Evolutionary conservation across 805 yeast species (phyloP).

Genomic region (Candida succiphila): DNA sequence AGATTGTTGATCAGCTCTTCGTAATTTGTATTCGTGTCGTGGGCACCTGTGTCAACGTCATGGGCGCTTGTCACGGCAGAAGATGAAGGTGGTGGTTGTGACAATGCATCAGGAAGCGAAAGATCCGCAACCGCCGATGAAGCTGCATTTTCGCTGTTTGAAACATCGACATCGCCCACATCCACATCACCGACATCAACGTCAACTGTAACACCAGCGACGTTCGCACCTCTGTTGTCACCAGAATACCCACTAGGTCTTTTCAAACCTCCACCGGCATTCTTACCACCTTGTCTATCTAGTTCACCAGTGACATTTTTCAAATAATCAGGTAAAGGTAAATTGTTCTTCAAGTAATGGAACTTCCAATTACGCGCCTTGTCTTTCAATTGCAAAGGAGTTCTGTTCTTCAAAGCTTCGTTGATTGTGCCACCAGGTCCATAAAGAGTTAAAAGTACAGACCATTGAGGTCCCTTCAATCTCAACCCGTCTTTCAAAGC

Average conservation of each 20-base stretch:
- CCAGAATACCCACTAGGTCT: conserved; percentile 12
- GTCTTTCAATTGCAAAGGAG: conserved; percentile 88
- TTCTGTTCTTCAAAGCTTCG: conserved; percentile 78
- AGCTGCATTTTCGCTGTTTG: neutral
- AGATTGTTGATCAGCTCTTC: conserved; percentile 15
- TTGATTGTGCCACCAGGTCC: conserved; percentile 89
- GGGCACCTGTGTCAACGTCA: neutral
- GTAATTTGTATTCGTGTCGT: conserved; percentile 6
- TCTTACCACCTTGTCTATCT: conserved; percentile 4
- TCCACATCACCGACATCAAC: neutral
- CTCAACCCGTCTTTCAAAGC: conserved; percentile 77
- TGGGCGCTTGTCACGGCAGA: neutral
- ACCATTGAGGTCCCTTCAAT: conserved; percentile 87
- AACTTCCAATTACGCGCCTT: conserved; percentile 95
- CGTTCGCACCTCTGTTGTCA: neutral
- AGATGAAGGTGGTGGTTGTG: neutral
- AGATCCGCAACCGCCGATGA: no score
- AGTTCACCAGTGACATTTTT: conserved; percentile 81
- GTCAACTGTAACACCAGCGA: neutral
- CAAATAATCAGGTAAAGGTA: conserved; percentile 73
- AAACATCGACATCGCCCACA: neutral
- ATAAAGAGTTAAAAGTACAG: conserved; percentile 77
- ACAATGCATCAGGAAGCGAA: neutral
- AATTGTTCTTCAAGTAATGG: conserved; percentile 65
- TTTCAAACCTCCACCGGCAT: conserved; percentile 4